A percentile compares a stretch with the other conserved stretches of the same genome.
Conservation (phyloP, 495 filamentous ascomycete species). For the Cenococcum geophilum region DNA sequence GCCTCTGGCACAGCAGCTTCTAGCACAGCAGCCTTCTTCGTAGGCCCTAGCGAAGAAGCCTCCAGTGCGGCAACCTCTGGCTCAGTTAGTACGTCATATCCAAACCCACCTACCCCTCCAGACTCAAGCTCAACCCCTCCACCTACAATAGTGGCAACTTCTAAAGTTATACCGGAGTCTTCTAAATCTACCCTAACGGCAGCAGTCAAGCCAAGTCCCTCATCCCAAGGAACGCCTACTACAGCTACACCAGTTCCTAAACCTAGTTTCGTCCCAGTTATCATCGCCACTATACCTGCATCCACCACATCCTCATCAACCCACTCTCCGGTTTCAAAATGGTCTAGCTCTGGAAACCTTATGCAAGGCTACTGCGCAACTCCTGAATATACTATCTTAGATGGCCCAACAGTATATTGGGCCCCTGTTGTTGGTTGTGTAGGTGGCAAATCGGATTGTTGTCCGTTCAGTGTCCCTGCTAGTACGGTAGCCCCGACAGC, state of each 20-base stretch:
- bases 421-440: slow-evolving; percentile 22
- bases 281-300: slow-evolving; percentile 7
- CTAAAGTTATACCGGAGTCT: not conserved
- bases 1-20: too few species aligned
- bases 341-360: slow-evolving; percentile 14
- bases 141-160: not conserved
- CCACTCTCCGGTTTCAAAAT: slow-evolving; percentile 14
- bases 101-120: not conserved
- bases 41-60: too few species aligned
- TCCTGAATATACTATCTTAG: slow-evolving; percentile 20
- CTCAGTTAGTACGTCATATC: not conserved
- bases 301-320: slow-evolving; percentile 4
- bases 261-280: slow-evolving; percentile 16
- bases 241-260: slow-evolving; percentile 11
- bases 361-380: slow-evolving; percentile 22
- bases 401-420: slow-evolving; percentile 23
- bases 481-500: not conserved
- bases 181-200: not conserved
- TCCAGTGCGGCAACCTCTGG: not conserved
- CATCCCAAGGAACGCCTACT: slow-evolving; percentile 3
- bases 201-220: not conserved
- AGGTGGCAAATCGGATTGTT: slow-evolving; percentile 20
- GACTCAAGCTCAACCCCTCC: not conserved
- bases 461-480: slow-evolving; percentile 17
- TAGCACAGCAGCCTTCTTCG: too few species aligned